Percentiles rank a stretch among this genome's conserved stretches.
Conservation (phyloP, 2,329 filamentous ascomycete species). For the Neobulgaria alba region DNA sequence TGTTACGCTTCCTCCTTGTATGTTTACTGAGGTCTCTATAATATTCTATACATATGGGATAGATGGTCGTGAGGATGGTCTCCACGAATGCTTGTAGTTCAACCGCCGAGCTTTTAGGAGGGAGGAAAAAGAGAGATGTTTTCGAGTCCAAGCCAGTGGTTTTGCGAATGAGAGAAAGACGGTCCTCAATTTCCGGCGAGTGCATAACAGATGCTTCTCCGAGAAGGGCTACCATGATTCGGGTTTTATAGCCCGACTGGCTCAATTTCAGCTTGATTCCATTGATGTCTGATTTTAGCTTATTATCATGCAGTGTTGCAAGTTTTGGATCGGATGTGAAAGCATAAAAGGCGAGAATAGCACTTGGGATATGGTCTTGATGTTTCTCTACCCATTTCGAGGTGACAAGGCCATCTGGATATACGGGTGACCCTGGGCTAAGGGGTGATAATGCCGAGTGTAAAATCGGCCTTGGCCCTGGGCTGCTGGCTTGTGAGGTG, state of each 20-base stretch:
- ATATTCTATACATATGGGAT: conserved; percentile 73
- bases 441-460: conserved; percentile 91
- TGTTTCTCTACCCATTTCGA: conserved; percentile 82
- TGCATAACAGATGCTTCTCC: conserved; percentile 56
- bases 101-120: conserved; percentile 59
- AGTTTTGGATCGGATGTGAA: conserved; percentile 66
- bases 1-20: conserved; percentile 75
- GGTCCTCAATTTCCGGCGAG: conserved; percentile 58
- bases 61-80: conserved; percentile 63
- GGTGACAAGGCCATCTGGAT: conserved; percentile 82
- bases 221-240: conserved; percentile 69
- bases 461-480: conserved; percentile 46
- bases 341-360: conserved; percentile 73
- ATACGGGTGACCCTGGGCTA: conserved; percentile 72
- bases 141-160: conserved; percentile 76
- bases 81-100: conserved; percentile 69
- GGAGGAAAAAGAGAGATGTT: conserved; percentile 71
- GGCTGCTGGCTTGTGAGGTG: conserved; percentile 33
- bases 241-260: conserved; percentile 67
- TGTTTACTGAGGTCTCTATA: conserved; percentile 93
- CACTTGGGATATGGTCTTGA: conserved; percentile 71
- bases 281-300: conserved; percentile 80
- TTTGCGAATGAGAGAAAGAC: conserved; percentile 69
- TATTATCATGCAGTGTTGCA: conserved; percentile 73
- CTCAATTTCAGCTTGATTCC: conserved; percentile 59